phyloP scores from a whole-genome alignment of 2,329 filamentous ascomycete species.

The Trichophyton schoenleinii region DNA sequence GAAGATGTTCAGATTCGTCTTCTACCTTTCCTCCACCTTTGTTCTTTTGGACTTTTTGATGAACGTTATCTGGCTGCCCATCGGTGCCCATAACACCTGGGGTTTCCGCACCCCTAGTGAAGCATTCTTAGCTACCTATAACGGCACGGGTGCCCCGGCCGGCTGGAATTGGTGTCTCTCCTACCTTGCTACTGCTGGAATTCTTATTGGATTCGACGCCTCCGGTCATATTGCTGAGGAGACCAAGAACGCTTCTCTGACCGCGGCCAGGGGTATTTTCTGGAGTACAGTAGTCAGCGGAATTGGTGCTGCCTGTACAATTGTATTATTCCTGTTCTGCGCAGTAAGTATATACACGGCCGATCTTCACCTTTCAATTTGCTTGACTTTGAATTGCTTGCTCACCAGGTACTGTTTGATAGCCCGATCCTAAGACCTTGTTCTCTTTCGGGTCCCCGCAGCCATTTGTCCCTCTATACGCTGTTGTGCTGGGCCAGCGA shows the following conservation, averaged over 20 bases:
- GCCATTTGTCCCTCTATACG: slow-evolving; percentile 48
- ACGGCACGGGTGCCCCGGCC: slow-evolving; percentile 42
- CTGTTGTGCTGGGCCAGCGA: slow-evolving; percentile 42
- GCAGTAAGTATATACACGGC: slow-evolving; percentile 26
- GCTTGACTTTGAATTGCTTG: background rate
- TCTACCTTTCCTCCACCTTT: slow-evolving; percentile 38
- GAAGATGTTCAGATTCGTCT: slow-evolving; percentile 38
- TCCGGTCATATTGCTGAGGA: slow-evolving; percentile 50
- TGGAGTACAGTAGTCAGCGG: slow-evolving; percentile 48
- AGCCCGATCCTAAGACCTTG: slow-evolving; percentile 42
- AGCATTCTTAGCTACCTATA: slow-evolving; percentile 50
- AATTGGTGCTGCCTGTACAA: slow-evolving; percentile 42
- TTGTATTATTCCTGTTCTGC: slow-evolving; percentile 50
- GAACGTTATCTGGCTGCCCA: slow-evolving; percentile 50
- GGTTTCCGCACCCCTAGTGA: slow-evolving; percentile 48
- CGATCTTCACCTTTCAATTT: no score
- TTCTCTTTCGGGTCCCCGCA: slow-evolving; percentile 45
- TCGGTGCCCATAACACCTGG: slow-evolving; percentile 43
- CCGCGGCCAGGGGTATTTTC: slow-evolving; percentile 49
- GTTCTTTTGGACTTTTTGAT: slow-evolving; percentile 48
- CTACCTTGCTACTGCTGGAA: slow-evolving; percentile 48
- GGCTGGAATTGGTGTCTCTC: slow-evolving; percentile 54
- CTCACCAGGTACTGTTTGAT: slow-evolving; percentile 10
- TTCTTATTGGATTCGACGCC: slow-evolving; percentile 50
- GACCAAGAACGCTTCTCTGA: slow-evolving; percentile 45